Evolutionary conservation across 2,329 filamentous ascomycete genomes (phyloP).

Genomic region (Neopestalotiopsis clavispora): DNA sequence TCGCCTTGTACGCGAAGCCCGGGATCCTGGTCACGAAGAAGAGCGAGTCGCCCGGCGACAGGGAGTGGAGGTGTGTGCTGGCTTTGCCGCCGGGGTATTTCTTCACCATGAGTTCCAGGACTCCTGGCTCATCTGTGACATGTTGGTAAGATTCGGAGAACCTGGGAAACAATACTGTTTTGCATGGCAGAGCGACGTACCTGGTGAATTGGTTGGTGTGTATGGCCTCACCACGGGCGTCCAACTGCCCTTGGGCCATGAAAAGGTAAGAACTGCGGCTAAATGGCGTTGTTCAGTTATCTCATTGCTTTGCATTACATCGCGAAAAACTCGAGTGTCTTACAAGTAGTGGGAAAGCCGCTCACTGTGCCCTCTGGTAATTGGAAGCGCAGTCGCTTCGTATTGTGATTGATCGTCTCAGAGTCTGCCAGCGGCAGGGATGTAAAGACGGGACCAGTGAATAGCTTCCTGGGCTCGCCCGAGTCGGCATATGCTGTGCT

Average conservation of each 20-base stretch:
- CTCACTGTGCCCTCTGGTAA: slow-evolving; percentile 52
- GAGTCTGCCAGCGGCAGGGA: slow-evolving; percentile 55
- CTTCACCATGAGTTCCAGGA: slow-evolving; percentile 70
- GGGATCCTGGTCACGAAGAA: slow-evolving; percentile 60
- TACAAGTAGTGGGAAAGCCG: slow-evolving; percentile 56
- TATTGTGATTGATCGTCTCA: slow-evolving; percentile 62
- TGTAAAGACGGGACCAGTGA: slow-evolving; percentile 47
- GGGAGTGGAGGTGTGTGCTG: slow-evolving; percentile 68
- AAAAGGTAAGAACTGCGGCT: slow-evolving; percentile 63
- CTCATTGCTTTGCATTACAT: background rate
- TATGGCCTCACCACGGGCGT: slow-evolving; percentile 69
- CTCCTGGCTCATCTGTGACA: slow-evolving; percentile 57
- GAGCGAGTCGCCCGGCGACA: slow-evolving; percentile 65
- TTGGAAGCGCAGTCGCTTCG: slow-evolving; percentile 61
- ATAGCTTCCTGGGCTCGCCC: slow-evolving; percentile 32
- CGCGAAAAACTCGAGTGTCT: slow-evolving; percentile 19
- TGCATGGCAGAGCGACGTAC: slow-evolving; percentile 35
- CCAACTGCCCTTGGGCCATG: slow-evolving; percentile 61
- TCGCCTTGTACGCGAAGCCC: slow-evolving; percentile 59
- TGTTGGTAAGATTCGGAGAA: background rate
- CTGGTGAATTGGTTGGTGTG: slow-evolving; percentile 62
- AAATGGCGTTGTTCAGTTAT: slow-evolving; percentile 19
- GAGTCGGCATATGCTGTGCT: slow-evolving; percentile 30
- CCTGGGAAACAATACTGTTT: slow-evolving; percentile 17
- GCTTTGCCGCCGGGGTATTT: slow-evolving; percentile 69